These are phyloP conservation scores for Aspergillus sp. DNA, from an alignment of 2,329 filamentous ascomycete species.

Conservation along the genomic window DNA sequence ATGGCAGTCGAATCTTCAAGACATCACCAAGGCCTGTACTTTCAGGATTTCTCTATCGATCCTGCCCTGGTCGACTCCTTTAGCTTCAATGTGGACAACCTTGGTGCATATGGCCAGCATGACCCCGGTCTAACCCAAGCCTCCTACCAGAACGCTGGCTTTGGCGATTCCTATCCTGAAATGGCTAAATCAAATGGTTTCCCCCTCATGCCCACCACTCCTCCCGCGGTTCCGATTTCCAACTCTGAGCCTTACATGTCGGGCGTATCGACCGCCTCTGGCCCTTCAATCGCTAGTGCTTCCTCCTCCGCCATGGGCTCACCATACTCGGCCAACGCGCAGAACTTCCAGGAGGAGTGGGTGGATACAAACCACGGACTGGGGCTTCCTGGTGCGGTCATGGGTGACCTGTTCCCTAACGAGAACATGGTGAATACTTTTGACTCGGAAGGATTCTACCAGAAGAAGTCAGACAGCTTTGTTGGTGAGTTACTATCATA, in stretches of 20 bases:
- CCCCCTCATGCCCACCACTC: slow-evolving; percentile 32
- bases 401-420: slow-evolving; percentile 58
- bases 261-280: slow-evolving; percentile 62
- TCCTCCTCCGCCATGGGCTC: slow-evolving; percentile 68
- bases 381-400: slow-evolving; percentile 64
- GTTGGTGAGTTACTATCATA: slow-evolving; percentile 30
- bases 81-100: slow-evolving; percentile 27
- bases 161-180: slow-evolving; percentile 26
- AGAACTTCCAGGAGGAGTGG: slow-evolving; percentile 62
- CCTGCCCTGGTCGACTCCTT: slow-evolving; percentile 32
- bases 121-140: slow-evolving; percentile 22
- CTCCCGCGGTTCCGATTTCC: slow-evolving; percentile 31
- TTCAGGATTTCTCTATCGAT: slow-evolving; percentile 34
- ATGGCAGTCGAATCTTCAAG: slow-evolving; percentile 34
- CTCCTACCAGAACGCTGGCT: slow-evolving; percentile 31
- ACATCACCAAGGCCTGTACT: slow-evolving; percentile 31
- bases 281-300: slow-evolving; percentile 56
- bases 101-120: slow-evolving; percentile 24
- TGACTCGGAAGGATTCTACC: slow-evolving; percentile 44
- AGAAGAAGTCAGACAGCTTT: slow-evolving; percentile 43
- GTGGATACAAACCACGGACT: slow-evolving; percentile 53
- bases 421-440: slow-evolving; percentile 49
- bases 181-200: slow-evolving; percentile 27
- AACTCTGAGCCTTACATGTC: slow-evolving; percentile 50
- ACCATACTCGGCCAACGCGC: slow-evolving; percentile 62